Evolutionary conservation across 768 basidiomycete genomes (phyloP).

Genomic region (Leccinum uliginosum): DNA sequence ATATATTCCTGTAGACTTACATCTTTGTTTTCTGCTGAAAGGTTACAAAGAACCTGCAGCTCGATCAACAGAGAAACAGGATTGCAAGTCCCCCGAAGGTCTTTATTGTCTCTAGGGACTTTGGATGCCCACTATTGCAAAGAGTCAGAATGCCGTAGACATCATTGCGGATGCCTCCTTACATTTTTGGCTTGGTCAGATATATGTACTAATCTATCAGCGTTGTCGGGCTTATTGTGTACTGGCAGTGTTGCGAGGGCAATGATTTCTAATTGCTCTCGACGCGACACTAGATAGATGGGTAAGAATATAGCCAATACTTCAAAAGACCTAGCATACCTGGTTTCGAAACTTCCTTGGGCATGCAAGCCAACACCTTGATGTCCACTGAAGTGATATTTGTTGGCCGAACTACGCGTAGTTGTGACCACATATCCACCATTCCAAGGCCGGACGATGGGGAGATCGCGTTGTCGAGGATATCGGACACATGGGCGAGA

Average conservation of each 20-base stretch:
- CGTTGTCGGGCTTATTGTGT: slow-evolving; percentile 3
- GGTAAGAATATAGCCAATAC: background rate
- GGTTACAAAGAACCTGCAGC: slow-evolving; percentile 18
- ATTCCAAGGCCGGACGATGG: slow-evolving; percentile 71
- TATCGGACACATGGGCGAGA: slow-evolving; percentile 31
- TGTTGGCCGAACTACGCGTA: slow-evolving; percentile 26
- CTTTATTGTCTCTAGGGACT: background rate
- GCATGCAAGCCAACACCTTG: slow-evolving; percentile 9
- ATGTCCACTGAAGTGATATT: slow-evolving; percentile 19
- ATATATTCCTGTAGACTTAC: slow-evolving; percentile 12
- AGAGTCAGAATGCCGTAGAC: slow-evolving; percentile 1
- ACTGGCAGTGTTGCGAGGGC: slow-evolving; percentile 22
- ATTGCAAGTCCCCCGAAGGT: slow-evolving; percentile 6
- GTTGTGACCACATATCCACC: slow-evolving; percentile 62
- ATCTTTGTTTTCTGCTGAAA: slow-evolving; percentile 7
- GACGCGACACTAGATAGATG: slow-evolving; percentile 16
- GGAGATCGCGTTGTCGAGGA: slow-evolving; percentile 47
- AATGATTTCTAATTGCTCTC: slow-evolving; percentile 21
- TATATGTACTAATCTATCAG: slow-evolving; percentile 10
- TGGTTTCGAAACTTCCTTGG: background rate
- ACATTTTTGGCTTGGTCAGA: slow-evolving; percentile 23
- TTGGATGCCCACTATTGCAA: slow-evolving; percentile 16
- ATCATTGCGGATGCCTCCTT: background rate
- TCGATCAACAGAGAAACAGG: slow-evolving; percentile 25
- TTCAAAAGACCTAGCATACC: slow-evolving; percentile 8